Base-by-base conservation (phyloP, 805 yeast genomes). In the Candida silvicultrix region DNA sequence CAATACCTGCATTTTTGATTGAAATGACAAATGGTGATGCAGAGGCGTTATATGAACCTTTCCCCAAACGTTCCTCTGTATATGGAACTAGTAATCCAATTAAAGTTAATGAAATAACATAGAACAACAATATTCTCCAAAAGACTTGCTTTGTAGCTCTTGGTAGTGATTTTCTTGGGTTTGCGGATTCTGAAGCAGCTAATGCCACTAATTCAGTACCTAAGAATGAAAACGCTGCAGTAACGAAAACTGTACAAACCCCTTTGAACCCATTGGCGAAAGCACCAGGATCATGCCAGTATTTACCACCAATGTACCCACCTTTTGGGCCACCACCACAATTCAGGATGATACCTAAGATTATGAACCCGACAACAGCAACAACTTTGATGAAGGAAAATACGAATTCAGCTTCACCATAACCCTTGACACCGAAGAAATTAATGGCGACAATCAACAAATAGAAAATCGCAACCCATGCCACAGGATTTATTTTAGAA, bases 1-100 rank as follows among this genome's bases (percentile, higher is more conserved):
- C 70, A 42, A 80, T 76, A 46, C 84, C 83, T 66, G 70, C 64
- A 65, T 74, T 46, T 77, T 71, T 62, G 45, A 78, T 68, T 39
- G 84, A 81, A 57, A 80, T 71, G 45, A 80, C 82, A 54, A 75
- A 80, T 20, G 85, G 85, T 21, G 85, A 80, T 0, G 83, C 78
- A 36, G 73, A 65, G 52, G 66, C 77, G 43, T 65, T 58, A 74
- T 23, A 67, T 71, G 51, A 70, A 38, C 62, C 55, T 21, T 59
- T 52, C 3, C 65, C 56, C 38, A 70, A 60, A 58, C 74, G 62
- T 38, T 64, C 55, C 29, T 66, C 58, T 49, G 69, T 56, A 55
- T 65, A 75, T n/a, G 82, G 81, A 38, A 78, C 82, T 59, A 70
- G 67, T 51, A 67, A 73, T 42, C 80, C 79, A 49, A 68, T 67